phyloP scores from a whole-genome alignment of 176 grass and related monocot species.

The Aegilops sharonensis region DNA sequence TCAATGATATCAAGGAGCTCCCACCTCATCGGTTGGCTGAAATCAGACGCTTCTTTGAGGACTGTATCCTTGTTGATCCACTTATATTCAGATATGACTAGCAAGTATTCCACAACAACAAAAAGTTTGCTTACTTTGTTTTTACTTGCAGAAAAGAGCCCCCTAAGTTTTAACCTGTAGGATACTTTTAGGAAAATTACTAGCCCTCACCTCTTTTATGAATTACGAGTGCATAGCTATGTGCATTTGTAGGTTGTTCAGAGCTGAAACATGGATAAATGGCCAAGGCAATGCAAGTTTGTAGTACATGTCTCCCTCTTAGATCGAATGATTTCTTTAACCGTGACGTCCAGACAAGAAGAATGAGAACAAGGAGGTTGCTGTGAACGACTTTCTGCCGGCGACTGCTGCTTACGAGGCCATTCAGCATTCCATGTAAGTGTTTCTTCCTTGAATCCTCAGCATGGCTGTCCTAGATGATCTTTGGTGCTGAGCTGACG shows the following conservation, averaged over 20 bases:
- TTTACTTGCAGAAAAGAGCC: not conserved
- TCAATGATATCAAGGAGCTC: constrained; percentile 92
- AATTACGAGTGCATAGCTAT: too few relatives aligned
- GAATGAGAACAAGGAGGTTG: constrained; percentile 98
- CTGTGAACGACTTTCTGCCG: constrained; percentile 89
- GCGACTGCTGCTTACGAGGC: constrained; percentile 60
- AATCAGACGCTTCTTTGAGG: constrained; percentile 96
- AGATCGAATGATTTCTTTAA: constrained; percentile 35
- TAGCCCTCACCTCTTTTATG: not conserved
- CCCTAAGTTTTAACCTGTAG: not conserved
- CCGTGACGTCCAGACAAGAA: constrained; percentile 78
- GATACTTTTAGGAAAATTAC: not conserved
- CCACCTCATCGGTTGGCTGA: constrained; percentile 96
- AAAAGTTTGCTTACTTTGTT: not conserved
- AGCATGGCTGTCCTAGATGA: not conserved
- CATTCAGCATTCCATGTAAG: constrained; percentile 86
- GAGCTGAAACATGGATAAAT: not conserved
- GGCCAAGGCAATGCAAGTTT: not conserved
- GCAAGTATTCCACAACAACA: not conserved
- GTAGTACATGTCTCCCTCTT: too few relatives aligned
- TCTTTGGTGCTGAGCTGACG: not conserved
- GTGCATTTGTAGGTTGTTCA: not conserved
- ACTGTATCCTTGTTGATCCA: constrained; percentile 70
- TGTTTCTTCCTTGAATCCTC: not conserved
- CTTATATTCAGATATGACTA: not conserved